Evolutionary conservation across 345 rosid genomes (phyloP), one percentile per base, ranked within the genome.

Genomic region (Gossypium turneri): DNA sequence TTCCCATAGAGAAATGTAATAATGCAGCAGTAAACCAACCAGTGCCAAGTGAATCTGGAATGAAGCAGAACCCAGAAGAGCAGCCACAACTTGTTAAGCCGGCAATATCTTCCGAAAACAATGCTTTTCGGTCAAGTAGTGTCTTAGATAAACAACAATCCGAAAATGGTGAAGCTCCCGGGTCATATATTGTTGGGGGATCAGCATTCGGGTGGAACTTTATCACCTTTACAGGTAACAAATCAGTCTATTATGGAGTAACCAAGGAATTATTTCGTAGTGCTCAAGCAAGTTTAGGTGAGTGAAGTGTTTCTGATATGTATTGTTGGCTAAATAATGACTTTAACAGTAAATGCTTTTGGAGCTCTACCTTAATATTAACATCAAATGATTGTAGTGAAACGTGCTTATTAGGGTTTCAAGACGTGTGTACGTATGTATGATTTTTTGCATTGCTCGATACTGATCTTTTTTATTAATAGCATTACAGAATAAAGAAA

Each of bases 131-230:
- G 76, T 69, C 58, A 1, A 77, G 58, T 52, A 9, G 25, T 51
- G 52, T 68, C 43, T 19, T 76, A 7, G 82, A 67, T 44, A 79
- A 78, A 77, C 88, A 11, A 57, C 85, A 58, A 66, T 45, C 86
- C 48, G 79, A 73, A 22, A 79, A 78, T 65, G 61, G 71, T 45
- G 78, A 75, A 73, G 68, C 71, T 51, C 83, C 73, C 2, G 78
- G 79, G 24, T 67, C 84, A 2, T 64, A 74, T 19, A 81, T 90
- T 41, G 85, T 89, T 17, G 99, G 98, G 88, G 66, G 66, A 1
- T 61, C 66, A 0, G 92, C 92, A 22, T 91, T 91, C 76, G 99
- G 96, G 53, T 95, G 99, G 99, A 91, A 95, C 69, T 93, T 91
- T 70, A 52, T 91, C 15, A 94, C 97, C 53, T 83, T 58, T 78